Evolutionary conservation across 2,329 filamentous ascomycete species (phyloP), one percentile per base, ranked within the genome.

Genomic region (Colletotrichum incanum): DNA sequence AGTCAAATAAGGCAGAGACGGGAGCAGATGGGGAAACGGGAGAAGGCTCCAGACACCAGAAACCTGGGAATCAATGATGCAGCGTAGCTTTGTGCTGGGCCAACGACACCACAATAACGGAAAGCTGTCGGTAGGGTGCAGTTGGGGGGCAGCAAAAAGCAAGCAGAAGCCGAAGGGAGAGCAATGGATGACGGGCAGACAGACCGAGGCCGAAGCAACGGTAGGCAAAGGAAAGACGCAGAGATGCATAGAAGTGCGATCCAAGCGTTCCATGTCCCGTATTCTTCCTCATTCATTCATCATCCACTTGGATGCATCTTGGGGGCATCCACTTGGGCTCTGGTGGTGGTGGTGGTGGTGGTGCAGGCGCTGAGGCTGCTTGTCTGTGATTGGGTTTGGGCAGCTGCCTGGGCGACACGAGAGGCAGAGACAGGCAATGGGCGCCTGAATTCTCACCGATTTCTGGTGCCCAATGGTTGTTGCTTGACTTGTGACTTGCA

Each of bases 281-380:
- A 37, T 34, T 20, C 61, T 45, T 20, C 43, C 26, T 61, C 62
- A 41, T 45, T n/a, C 34, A 45, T 67, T 49, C 64, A 62, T 43
- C 64, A 50, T 43, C 49, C 63, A 61, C 68, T 49, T 43, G 55
- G n/a, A 34, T 71, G 68, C 64, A 62, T 68, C 37, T 3, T 37
- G 49, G 58, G 58, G 37, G 64, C 68, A 71, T 68, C 68, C 68
- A 71, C 68, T 71, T 63, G 64, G 68, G 68, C 68, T 43, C 45
- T 28, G 45, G 41, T 64, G 61, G 45, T 65, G 62, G 47, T n/a
- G n/a, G 37, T 28, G 45, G 41, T 64, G 61, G 45, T 50, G 52
- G 50, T 43, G 54, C 67, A 54, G 55, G 49, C 7, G 49, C 7
- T 26, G 20, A 54, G n/a, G 58, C 37, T 65, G 50, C 34, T 65